Conservation (phyloP, 257 asterid genomes). For the Rehmannia glutinosa region DNA sequence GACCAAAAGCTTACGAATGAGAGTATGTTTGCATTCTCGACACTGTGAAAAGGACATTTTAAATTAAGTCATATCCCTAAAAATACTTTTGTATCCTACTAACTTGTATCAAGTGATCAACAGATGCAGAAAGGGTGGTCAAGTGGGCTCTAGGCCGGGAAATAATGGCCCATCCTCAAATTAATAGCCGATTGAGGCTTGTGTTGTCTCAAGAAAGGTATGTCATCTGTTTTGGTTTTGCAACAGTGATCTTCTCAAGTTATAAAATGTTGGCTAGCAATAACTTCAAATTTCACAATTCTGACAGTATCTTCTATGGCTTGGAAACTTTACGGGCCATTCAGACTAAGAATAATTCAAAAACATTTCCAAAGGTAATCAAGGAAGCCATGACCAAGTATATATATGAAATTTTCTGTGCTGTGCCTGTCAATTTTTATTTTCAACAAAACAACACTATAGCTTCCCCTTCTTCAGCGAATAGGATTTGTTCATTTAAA, state of each 20-base stretch:
- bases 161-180: background rate
- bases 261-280: background rate
- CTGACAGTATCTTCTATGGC: background rate
- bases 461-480: background rate
- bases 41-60: background rate
- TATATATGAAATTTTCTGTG: background rate
- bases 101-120: background rate
- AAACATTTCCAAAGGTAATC: background rate
- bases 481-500: background rate
- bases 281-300: background rate
- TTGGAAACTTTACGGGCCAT: background rate
- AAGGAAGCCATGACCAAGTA: background rate
- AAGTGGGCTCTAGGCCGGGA: slow-evolving; percentile 13
- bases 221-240: background rate
- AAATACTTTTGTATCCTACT: background rate
- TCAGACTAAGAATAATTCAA: background rate
- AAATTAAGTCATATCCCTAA: background rate
- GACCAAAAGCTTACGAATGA: background rate
- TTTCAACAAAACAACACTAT: background rate
- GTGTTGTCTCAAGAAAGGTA: slow-evolving; percentile 3
- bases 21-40: background rate
- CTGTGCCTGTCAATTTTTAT: background rate
- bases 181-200: background rate
- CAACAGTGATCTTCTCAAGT: background rate
- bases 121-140: slow-evolving; percentile 13